Evolutionary conservation across 148 eudicot genomes (phyloP), one percentile per base, ranked within the genome.

Genomic region (Heliamphora exappendiculata): DNA sequence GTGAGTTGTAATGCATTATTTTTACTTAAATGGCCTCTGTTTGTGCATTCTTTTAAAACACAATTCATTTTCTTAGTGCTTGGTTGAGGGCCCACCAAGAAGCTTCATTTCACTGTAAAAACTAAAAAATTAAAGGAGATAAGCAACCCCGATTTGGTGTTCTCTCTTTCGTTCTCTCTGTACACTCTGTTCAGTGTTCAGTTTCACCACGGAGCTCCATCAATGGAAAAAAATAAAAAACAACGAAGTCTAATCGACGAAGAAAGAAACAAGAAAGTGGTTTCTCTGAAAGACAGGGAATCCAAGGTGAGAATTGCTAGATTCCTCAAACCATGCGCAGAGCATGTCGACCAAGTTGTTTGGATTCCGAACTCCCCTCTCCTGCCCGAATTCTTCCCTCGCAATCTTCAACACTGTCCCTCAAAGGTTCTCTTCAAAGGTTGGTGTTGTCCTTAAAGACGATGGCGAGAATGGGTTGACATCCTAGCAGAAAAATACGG

Each of bases 321-420:
- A 49, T 85, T 78, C 31, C 84, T 85, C 16, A 82, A 81, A 73
- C 86, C 88, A n/a, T 73, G 47, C 44, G 62, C 86, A 70, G 62
- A 55, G 57, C 31, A 50, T 36, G 42, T 36, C 42, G 37, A 41
- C 53, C 75, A 79, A 63, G 79, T 74, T 1, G 36, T 65, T 24
- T 29, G 14, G 9, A 54, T 86, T 44, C 86, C 86, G 0, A 26
- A 77, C 7, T 44, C 55, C 24, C 84, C 86, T 9, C 58, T 83
- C 17, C 6, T 86, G 14, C 33, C 54, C 3, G 83, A 81, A 33
- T 60, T 76, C 54, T 79, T 83, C 24, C 59, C 79, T 51, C 67
- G 76, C 53, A 7, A 39, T 36, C 55, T 69, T 9, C 37, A 67
- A 54, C 78, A 74, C 29, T 86, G 84, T 84, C 89, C 83, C 7